These are phyloP conservation scores for Halophytophthora polymorphica DNA, from an alignment of 352 stramenopile genomes.

Conservation along the genomic window DNA sequence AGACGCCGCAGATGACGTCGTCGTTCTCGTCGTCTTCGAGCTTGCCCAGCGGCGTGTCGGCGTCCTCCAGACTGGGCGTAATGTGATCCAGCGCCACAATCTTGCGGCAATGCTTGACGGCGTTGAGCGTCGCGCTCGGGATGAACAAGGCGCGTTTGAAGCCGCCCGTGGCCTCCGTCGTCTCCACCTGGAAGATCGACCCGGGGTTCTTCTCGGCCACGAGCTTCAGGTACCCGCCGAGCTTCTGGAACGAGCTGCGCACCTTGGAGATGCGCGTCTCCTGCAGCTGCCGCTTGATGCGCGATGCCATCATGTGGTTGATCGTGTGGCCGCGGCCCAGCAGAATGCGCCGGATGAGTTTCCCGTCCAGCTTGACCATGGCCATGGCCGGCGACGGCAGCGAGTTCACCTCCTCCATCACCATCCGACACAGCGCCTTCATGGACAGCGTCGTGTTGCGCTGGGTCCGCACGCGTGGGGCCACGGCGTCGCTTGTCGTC, in stretches of 20 bases:
- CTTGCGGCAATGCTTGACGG: constrained; percentile 56
- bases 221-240: constrained; percentile 56
- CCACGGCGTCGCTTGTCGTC: background rate
- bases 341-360: constrained; percentile 68
- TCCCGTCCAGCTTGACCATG: constrained; percentile 73
- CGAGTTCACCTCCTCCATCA: constrained; percentile 63
- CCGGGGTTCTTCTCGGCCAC: constrained; percentile 68
- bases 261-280: constrained; percentile 55
- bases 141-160: constrained; percentile 73
- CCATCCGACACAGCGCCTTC: constrained; percentile 71
- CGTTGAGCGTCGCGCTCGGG: constrained; percentile 43
- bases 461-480: constrained; percentile 29
- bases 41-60: constrained; percentile 35
- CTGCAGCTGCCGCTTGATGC: constrained; percentile 73
- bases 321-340: constrained; percentile 68
- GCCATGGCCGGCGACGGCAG: constrained; percentile 53
- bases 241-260: constrained; percentile 62
- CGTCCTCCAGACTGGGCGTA: constrained; percentile 31
- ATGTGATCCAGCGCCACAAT: constrained; percentile 64
- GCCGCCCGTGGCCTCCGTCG: constrained; percentile 28
- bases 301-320: constrained; percentile 83
- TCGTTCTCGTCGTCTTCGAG: constrained; percentile 59
- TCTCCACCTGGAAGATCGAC: constrained; percentile 56
- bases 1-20: constrained; percentile 69
- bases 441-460: constrained; percentile 82